Base-by-base conservation (phyloP, 2,329 filamentous ascomycete species). In the Claviceps purpurea region DNA sequence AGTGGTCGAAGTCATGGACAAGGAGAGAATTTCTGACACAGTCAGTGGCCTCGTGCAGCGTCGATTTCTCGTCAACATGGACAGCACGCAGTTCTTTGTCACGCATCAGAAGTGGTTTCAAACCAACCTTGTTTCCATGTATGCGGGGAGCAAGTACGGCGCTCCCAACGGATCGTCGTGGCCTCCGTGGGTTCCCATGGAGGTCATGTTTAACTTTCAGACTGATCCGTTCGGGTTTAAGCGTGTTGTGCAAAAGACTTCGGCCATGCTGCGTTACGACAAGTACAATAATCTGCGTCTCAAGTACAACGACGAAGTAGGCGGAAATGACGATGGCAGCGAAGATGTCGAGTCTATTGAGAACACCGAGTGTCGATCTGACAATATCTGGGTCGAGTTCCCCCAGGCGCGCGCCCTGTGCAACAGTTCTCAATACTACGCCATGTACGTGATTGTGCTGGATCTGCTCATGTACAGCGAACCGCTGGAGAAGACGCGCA, bases 161-260 rank as follows among this genome's bases (percentile, higher is more conserved):
- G 85, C 89, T 34, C 82, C 87, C 42, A 77, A 79, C 39, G 89
- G 89, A 10, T 88, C 89, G 3, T 83, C 87, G 16, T 99, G 94
- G 93, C 93, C 93, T 11, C 93, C 93, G 0, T 99, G 93, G 93
- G 88, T 97, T 47, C 93, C 93, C 0, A 85, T 98, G 72, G 93
- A 99, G 69, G 88, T 95, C 60, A 96, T 98, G 85, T 96, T 95
- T 62, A 90, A 97, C 67, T 98, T 96, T 67, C 75, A 91, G 57
- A 78, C 86, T 5, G 90, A 95, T 65, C 91, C 93, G 0, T 95
- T 95, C 62, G 93, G 94, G n/a, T 98, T 98, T 74, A 91, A 91
- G 65, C 83, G 93, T 55, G 90, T 98, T 34, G 90, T 99, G 11
- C 89, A 97, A 65, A 91, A 94, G 66, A 98, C 93, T 1, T 98